A percentile compares a stretch with the other conserved stretches of the same genome.
phyloP scores from a whole-genome alignment of 768 basidiomycete species.

The Mycena venus region DNA sequence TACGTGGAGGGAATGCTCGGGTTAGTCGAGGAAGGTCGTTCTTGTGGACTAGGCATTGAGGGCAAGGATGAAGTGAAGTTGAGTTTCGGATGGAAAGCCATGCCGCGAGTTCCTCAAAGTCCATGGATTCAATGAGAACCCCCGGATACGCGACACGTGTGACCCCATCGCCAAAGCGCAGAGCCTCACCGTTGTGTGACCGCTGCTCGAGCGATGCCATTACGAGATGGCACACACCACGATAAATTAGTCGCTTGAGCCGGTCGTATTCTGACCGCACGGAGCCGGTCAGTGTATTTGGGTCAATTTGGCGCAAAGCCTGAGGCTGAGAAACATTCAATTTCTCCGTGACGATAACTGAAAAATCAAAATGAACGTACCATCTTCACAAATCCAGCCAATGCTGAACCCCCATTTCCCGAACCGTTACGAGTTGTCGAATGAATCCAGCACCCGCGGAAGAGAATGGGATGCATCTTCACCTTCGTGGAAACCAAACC shows the following conservation, averaged over 20 bases:
- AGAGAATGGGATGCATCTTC: constrained; percentile 37
- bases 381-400: constrained; percentile 33
- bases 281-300: background rate
- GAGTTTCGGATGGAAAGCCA: constrained; percentile 22
- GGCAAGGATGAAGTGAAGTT: constrained; percentile 20
- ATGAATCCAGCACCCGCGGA: too few relatives aligned
- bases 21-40: constrained; percentile 16
- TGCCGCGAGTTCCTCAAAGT: constrained; percentile 24
- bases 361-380: constrained; percentile 2
- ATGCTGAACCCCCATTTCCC: constrained; percentile 28
- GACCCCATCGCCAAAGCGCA: too few relatives aligned
- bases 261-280: constrained; percentile 16
- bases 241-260: constrained; percentile 25
- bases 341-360: background rate
- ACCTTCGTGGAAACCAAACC: constrained; percentile 31
- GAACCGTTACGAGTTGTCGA: too few relatives aligned
- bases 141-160: constrained; percentile 22
- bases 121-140: constrained; percentile 30
- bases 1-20: background rate
- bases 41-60: constrained; percentile 22
- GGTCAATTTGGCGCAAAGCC: constrained; percentile 16
- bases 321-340: background rate
- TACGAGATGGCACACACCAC: constrained; percentile 8
- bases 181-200: constrained; percentile 20
- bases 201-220: constrained; percentile 17